phyloP scores from a whole-genome alignment of 2,329 filamentous ascomycete genomes.

The Triangularia verruculosa region DNA sequence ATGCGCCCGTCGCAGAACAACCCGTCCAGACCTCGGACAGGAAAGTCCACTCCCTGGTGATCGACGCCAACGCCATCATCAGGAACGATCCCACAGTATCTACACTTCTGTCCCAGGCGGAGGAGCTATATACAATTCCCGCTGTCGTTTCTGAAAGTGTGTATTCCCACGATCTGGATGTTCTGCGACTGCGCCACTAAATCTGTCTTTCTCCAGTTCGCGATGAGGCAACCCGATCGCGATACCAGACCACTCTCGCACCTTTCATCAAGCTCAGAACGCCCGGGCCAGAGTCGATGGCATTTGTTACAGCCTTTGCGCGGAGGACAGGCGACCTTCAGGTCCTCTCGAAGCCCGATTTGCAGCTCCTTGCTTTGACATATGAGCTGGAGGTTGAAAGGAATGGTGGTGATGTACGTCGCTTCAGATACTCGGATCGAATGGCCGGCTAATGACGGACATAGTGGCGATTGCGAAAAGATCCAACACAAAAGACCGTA shows the following conservation, averaged over 20 bases:
- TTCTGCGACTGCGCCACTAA: neutral
- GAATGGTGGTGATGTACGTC: constrained; percentile 67
- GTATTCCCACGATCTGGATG: neutral
- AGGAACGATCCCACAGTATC: constrained; percentile 87
- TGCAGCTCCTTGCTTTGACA: constrained; percentile 82
- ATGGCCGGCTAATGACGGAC: neutral
- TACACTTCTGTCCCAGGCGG: constrained; percentile 72
- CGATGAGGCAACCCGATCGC: constrained; percentile 74
- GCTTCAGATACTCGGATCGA: too few species aligned
- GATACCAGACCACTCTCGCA: constrained; percentile 78
- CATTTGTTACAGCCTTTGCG: constrained; percentile 79
- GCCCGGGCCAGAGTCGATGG: constrained; percentile 73
- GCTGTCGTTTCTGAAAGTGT: constrained; percentile 75
- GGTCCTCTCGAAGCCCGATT: constrained; percentile 83
- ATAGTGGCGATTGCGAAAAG: constrained; percentile 71
- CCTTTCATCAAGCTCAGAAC: constrained; percentile 79
- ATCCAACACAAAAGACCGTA: constrained; percentile 73
- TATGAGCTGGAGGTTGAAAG: constrained; percentile 94
- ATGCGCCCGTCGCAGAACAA: neutral
- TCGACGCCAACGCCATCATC: constrained; percentile 91
- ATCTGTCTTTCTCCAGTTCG: constrained; percentile 45
- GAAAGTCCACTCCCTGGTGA: constrained; percentile 53
- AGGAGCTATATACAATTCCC: constrained; percentile 77
- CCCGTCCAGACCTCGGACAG: constrained; percentile 17
- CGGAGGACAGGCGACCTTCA: constrained; percentile 84